Conservation (phyloP, 805 yeast species). For the Saccharomycopsis sp. region DNA sequence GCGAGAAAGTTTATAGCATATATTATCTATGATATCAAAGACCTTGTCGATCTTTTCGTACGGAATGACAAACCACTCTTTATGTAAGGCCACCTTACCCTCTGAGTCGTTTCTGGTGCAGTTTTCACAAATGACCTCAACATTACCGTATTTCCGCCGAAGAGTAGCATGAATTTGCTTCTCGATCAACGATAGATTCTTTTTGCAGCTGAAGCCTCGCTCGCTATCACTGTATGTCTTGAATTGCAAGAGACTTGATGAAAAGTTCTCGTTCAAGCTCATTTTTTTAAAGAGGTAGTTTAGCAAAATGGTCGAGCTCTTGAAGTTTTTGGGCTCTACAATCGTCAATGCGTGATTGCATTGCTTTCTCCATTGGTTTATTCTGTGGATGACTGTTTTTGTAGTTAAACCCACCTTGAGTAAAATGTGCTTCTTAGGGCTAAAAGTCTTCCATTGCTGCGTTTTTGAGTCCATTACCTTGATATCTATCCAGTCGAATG, state of each 20-base stretch:
- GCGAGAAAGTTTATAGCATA: constrained; percentile 18
- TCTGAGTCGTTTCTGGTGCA: constrained; percentile 28
- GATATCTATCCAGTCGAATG: constrained; percentile 35
- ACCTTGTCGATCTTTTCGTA: constrained; percentile 32
- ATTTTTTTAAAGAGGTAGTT: background rate
- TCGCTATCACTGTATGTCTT: constrained; percentile 24
- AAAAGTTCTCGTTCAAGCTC: background rate
- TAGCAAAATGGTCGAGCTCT: background rate
- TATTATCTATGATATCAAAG: constrained; percentile 30
- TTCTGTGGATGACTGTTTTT: constrained; percentile 34
- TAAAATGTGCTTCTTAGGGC: constrained; percentile 34
- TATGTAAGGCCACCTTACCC: constrained; percentile 31
- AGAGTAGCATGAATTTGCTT: constrained; percentile 35
- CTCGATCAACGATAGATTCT: constrained; percentile 34
- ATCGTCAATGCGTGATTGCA: constrained; percentile 42
- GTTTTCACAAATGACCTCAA: constrained; percentile 42
- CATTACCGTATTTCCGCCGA: constrained; percentile 38
- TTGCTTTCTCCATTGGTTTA: constrained; percentile 46
- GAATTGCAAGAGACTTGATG: constrained; percentile 5
- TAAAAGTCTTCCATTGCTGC: constrained; percentile 28
- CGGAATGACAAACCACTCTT: constrained; percentile 54
- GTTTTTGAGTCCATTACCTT: constrained; percentile 26
- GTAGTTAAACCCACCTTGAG: constrained; percentile 52
- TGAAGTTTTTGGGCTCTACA: constrained; percentile 29
- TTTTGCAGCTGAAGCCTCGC: constrained; percentile 33